Evolutionary conservation across 23 red algal genomes (phyloP).

Genomic region (Gracilaria vermiculophylla): DNA sequence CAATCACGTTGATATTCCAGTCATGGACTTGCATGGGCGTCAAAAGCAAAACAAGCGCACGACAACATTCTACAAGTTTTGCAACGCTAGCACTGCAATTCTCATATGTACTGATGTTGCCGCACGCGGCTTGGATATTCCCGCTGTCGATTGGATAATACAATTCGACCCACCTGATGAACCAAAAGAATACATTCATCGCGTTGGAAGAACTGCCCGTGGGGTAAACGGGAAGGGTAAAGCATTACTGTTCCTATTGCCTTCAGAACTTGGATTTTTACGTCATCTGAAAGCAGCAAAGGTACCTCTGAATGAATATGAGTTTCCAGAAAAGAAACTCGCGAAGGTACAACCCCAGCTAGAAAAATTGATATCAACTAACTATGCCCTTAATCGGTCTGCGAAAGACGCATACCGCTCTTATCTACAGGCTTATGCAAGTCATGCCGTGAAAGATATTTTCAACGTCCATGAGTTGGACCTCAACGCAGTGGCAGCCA

Average conservation of each 20-base stretch:
- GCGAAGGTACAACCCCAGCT: conserved; percentile 93
- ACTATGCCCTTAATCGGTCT: conserved; percentile 91
- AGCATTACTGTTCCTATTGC: conserved; percentile 93
- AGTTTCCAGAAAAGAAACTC: conserved; percentile 88
- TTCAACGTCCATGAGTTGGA: conserved; percentile 96
- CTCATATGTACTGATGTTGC: conserved; percentile 98
- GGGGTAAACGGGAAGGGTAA: conserved; percentile 90
- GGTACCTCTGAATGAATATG: conserved; percentile 97
- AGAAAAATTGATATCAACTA: conserved; percentile 88
- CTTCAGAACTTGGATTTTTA: conserved; percentile 89
- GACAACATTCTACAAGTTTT: conserved; percentile 96
- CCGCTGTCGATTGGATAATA: conserved; percentile 98
- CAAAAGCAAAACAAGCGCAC: conserved; percentile 99
- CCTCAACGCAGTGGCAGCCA: conserved; percentile 82
- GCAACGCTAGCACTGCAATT: conserved; percentile 74
- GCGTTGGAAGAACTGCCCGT: conserved; percentile 95
- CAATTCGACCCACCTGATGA: conserved; percentile 99
- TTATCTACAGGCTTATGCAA: conserved; percentile 95
- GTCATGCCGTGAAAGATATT: conserved; percentile 92
- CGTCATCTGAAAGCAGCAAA: conserved; percentile 81
- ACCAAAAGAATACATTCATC: conserved; percentile 99
- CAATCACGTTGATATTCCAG: conserved; percentile 97
- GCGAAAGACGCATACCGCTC: conserved; percentile 91
- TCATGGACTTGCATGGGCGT: conserved; percentile 91
- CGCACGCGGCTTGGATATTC: conserved; percentile 97